Base-by-base conservation (phyloP, 2,329 filamentous ascomycete genomes). In the Fonsecaea pugnacius region DNA sequence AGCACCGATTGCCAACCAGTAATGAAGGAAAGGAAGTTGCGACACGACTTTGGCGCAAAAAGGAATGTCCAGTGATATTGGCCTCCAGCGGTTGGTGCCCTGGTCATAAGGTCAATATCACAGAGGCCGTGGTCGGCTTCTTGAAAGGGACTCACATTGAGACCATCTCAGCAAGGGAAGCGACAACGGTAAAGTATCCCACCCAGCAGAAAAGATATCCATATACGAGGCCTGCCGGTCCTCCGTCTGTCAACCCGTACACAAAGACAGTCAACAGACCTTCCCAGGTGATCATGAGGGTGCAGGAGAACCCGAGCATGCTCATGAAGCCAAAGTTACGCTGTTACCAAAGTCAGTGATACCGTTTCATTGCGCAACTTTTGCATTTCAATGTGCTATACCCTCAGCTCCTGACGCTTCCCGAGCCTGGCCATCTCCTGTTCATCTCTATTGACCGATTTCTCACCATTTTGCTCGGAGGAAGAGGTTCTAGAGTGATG, bases 1-100 rank as follows among this genome's bases (percentile, higher is more conserved):
- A 81, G 73, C 0, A 80, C 75, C 4, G 75, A 79, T 67, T 81
- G 76, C 81, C 80, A 83, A 36, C 71, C 71, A 2, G 71, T 72
- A 32, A 72, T 62, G 56, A 69, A 73, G 6, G 63, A 65, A 8
- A 72, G 63, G 9, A 71, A 58, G 32, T 70, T 70, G 10, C 66
- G 63, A 58, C 65, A 70, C 21, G 46, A 58, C 16, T 50, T 55
- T 24, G 67, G 69, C 59, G 72, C 72, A 40, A 74, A 71, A 36
- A 70, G 64, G 10, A 66, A 70, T 1, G 70, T 68, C 72, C 77
- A 78, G 54, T 78, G 76, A 38, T 78, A 78, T 63, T 78, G 77
- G 1, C 76, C 76, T 30, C 74, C 73, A 14, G 74, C 72, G 1
- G 74, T 76, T 0, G 74, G 75, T 18, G 72, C 72, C 73, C 74